Evolutionary conservation across 2,329 filamentous ascomycete genomes (phyloP).

Genomic region (Aspergillus proliferans): DNA sequence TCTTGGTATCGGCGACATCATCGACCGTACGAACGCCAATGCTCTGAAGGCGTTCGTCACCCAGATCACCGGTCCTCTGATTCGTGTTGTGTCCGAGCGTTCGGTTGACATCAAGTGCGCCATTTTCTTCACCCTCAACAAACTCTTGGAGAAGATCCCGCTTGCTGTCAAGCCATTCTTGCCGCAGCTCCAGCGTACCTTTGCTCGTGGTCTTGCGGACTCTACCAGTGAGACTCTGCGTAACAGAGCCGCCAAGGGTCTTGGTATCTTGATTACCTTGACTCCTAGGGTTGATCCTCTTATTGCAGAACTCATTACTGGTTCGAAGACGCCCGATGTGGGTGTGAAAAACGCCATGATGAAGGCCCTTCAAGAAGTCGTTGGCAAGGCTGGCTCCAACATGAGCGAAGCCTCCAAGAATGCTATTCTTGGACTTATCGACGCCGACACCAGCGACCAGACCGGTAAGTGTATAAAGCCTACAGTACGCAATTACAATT

Average conservation of each 20-base stretch:
- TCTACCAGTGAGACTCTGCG: conserved; percentile 83
- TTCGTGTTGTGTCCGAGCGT: conserved; percentile 93
- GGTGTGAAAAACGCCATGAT: conserved; percentile 95
- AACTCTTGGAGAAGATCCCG: conserved; percentile 92
- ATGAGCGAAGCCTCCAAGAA: conserved; percentile 88
- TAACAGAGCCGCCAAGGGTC: conserved; percentile 80
- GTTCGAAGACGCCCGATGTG: conserved; percentile 79
- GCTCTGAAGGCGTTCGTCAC: conserved; percentile 92
- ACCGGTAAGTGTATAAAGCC: conserved; percentile 46
- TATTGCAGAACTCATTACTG: conserved; percentile 87
- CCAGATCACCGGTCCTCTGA: conserved; percentile 93
- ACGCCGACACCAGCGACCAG: conserved; percentile 69
- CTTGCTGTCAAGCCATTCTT: conserved; percentile 92
- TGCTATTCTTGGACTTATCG: conserved; percentile 82
- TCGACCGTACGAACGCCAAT: conserved; percentile 83
- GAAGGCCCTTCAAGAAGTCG: conserved; percentile 90
- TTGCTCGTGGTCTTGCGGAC: conserved; percentile 92
- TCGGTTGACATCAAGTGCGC: conserved; percentile 91
- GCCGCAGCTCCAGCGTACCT: conserved; percentile 91
- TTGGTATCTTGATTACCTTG: conserved; percentile 91
- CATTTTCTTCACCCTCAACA: conserved; percentile 89
- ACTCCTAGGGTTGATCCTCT: conserved; percentile 93
- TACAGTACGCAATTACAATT: not conserved
- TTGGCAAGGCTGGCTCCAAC: conserved; percentile 87
- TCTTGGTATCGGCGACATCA: conserved; percentile 88